phyloP scores from a whole-genome alignment of 768 basidiomycete genomes.

The Tricholoma saponaceum region DNA sequence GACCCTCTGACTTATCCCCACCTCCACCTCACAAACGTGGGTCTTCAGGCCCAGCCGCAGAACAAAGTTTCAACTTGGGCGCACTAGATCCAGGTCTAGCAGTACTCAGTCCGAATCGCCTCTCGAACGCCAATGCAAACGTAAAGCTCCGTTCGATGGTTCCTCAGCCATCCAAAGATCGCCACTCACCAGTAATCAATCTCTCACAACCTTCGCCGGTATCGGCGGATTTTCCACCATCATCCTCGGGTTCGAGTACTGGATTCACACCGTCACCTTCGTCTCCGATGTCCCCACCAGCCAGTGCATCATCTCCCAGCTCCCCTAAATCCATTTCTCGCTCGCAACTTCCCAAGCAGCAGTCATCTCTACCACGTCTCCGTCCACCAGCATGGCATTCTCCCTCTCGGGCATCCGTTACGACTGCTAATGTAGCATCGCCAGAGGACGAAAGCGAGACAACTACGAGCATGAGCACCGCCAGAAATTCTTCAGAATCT shows the following conservation, averaged over 20 bases:
- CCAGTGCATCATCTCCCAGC: conserved; percentile 1
- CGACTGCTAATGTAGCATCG: neutral
- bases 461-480: neutral
- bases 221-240: neutral
- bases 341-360: conserved; percentile 11
- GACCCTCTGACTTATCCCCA: neutral
- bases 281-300: conserved; percentile 3
- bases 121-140: too few relatives aligned
- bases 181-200: neutral
- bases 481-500: neutral
- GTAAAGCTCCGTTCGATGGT: too few relatives aligned
- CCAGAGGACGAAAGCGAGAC: conserved; percentile 4
- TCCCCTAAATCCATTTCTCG: neutral
- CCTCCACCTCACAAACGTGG: conserved; percentile 6
- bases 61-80: conserved; percentile 51
- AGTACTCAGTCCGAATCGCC: neutral
- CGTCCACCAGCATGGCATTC: conserved; percentile 15
- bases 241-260: neutral
- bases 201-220: neutral
- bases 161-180: neutral
- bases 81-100: conserved; percentile 60
- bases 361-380: conserved; percentile 15
- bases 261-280: conserved; percentile 5
- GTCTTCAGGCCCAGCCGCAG: conserved; percentile 20
- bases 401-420: conserved; percentile 1